Evolutionary conservation across 768 basidiomycete genomes (phyloP), one percentile per base, ranked within the genome.

Genomic region (Clitopilus hobsonii): DNA sequence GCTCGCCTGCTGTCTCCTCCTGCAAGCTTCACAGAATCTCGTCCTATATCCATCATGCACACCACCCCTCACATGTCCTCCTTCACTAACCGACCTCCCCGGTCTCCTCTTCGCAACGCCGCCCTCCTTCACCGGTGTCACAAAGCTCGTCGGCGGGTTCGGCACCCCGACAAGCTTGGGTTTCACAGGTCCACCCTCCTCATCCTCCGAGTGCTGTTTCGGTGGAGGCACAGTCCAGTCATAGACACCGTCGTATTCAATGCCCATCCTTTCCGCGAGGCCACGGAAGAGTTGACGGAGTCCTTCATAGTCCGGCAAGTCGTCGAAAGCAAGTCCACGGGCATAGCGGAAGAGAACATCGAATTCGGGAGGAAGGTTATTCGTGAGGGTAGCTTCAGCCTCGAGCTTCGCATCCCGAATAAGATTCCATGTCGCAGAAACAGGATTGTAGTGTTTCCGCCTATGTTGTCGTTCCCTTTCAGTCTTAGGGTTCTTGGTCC

Each of bases 281-380:
- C 78, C 80, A 14, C 79, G 77, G 68, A 94, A 91, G 45, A 92
- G 78, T 45, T 79, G 81, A 38, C 91, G 79, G 22, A 94, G 74
- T 24, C 91, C 91, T 41, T 85, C 86, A 62, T 94, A 95, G 69
- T 95, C 93, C 8, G 92, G 93, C 36, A 91, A 76, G 72, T 94
- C 92, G 63, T 90, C 90, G 61, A 94, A 94, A 59, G 87, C 87
- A 29, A 95, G 82, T 1, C 84, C 84, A 45, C 92, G 82, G 20
- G 88, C 84, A 71, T 94, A 94, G 45, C 81, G 79, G 69, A 87
- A 88, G 61, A 93, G 79, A 53, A 91, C 81, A 58, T 87, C 88
- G 56, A 93, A 91, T 69, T 94, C 91, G 49, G 84, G 78, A 13
- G 89, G 90, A 54, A 93, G 82, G 4, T 87, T 85, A 53, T 84